Conservation (phyloP, 495 filamentous ascomycete species). For the Penicillium verhagenii region DNA sequence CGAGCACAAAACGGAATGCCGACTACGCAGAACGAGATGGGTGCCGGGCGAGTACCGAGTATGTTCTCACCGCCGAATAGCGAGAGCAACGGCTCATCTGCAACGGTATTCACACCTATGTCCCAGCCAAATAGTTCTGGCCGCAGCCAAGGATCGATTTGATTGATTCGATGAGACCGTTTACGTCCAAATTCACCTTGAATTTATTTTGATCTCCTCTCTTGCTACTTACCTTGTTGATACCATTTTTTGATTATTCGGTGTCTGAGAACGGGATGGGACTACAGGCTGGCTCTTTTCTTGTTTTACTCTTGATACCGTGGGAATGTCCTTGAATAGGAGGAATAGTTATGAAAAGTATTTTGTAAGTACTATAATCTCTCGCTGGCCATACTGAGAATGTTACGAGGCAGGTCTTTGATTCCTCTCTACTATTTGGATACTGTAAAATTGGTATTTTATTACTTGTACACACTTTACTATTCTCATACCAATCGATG, state of each 20-base stretch:
- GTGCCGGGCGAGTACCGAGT: slow-evolving; percentile 9
- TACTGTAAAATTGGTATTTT: not conserved
- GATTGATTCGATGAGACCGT: not conserved
- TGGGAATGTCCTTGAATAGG: not conserved
- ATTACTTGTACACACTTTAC: too few species aligned
- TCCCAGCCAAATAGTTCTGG: slow-evolving; percentile 10
- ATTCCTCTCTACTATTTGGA: not conserved
- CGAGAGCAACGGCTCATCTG: slow-evolving; percentile 14
- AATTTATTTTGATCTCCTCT: not conserved
- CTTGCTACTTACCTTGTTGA: not conserved
- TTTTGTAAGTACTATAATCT: not conserved
- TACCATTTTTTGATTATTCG: not conserved
- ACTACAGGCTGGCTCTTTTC: not conserved
- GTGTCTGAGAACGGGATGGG: not conserved
- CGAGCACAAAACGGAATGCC: slow-evolving; percentile 7
- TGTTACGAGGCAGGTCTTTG: not conserved
- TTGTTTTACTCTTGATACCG: not conserved
- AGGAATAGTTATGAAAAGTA: not conserved
- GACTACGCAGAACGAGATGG: slow-evolving; percentile 5
- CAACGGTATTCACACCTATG: slow-evolving; percentile 20
- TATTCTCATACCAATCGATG: too few species aligned
- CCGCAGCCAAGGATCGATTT: slow-evolving; percentile 10
- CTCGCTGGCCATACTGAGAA: not conserved
- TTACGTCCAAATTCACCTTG: not conserved
- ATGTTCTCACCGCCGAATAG: slow-evolving; percentile 19